These are phyloP conservation scores for Cucurbitaria berberidis DNA, from an alignment of 2,329 filamentous ascomycete species.

Conservation along the genomic window DNA sequence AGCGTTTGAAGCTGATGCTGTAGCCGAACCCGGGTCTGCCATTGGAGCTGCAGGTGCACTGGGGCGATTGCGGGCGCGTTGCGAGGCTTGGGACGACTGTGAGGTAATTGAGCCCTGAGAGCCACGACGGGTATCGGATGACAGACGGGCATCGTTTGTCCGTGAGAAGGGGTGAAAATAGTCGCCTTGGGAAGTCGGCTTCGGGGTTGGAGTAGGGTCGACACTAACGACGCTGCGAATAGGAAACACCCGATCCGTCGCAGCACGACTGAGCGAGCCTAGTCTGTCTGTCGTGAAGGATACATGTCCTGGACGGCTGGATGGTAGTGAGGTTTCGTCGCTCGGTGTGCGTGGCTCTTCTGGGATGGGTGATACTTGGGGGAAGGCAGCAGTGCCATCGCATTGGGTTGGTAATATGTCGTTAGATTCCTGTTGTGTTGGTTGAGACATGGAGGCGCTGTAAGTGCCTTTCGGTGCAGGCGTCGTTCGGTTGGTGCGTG, in stretches of 20 bases:
- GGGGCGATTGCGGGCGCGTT: slow-evolving; percentile 17
- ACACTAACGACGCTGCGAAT: slow-evolving; percentile 80
- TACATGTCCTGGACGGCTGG: slow-evolving; percentile 13
- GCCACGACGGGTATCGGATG: slow-evolving; percentile 27
- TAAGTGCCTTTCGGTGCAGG: slow-evolving; percentile 1
- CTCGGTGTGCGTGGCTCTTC: slow-evolving; percentile 15
- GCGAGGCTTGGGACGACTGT: slow-evolving; percentile 33
- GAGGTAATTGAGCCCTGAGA: slow-evolving; percentile 42
- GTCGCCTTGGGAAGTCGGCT: slow-evolving; percentile 25
- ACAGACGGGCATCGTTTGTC: slow-evolving; percentile 30
- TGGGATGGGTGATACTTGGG: slow-evolving; percentile 20
- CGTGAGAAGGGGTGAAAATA: slow-evolving; percentile 49
- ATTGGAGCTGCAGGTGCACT: slow-evolving; percentile 1
- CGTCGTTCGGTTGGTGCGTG: slow-evolving; percentile 3
- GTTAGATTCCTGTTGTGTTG: slow-evolving; percentile 21
- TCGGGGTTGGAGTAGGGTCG: slow-evolving; percentile 58
- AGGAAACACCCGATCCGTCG: slow-evolving; percentile 74
- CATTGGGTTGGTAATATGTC: slow-evolving; percentile 12
- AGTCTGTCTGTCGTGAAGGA: slow-evolving; percentile 25
- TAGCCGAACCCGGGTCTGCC: neutral
- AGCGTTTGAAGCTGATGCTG: slow-evolving; percentile 1
- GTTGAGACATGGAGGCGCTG: slow-evolving; percentile 35
- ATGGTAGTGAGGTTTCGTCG: slow-evolving; percentile 11
- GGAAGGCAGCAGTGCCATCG: slow-evolving; percentile 8
- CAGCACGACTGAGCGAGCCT: slow-evolving; percentile 48